phyloP scores from a whole-genome alignment of 164 flowering plant genomes.

The Sextonia rubra region DNA sequence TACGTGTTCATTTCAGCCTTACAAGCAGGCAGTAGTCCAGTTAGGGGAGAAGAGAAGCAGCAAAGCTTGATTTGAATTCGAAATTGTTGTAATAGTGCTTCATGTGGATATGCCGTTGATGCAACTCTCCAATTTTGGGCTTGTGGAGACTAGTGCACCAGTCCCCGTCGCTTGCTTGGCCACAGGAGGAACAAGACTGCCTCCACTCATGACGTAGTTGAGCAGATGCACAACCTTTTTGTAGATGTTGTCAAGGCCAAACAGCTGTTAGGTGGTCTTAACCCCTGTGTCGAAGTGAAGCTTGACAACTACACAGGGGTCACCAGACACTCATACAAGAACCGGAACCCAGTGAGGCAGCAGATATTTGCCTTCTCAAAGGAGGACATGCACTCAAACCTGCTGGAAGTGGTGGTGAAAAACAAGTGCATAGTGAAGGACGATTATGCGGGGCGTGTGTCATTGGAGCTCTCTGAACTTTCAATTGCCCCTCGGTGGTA shows the following conservation, averaged over 20 bases:
- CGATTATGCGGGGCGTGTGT: constrained; percentile 60
- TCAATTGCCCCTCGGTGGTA: constrained; percentile 93
- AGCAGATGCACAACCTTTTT: constrained; percentile 68
- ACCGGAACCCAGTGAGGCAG: constrained; percentile 65
- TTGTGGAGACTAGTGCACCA: constrained; percentile 76
- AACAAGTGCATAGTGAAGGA: constrained; percentile 68
- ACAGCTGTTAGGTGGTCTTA: constrained; percentile 73
- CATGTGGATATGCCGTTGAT: no score
- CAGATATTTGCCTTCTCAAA: constrained; percentile 72
- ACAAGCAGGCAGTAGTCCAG: no score
- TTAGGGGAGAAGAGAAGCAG: no score
- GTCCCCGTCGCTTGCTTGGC: constrained; percentile 54
- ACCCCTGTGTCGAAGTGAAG: constrained; percentile 87
- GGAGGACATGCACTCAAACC: constrained; percentile 50
- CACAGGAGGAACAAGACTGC: constrained; percentile 46
- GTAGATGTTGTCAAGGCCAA: constrained; percentile 73
- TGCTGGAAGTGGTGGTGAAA: constrained; percentile 59
- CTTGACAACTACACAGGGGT: constrained; percentile 77
- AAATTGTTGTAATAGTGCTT: no score
- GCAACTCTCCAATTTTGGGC: constrained; percentile 5
- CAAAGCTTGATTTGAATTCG: no score
- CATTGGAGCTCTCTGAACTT: constrained; percentile 56
- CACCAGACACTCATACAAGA: constrained; percentile 71
- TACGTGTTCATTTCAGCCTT: no score
- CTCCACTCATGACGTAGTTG: constrained; percentile 71